Percentiles rank a stretch among this genome's conserved stretches.
These are phyloP conservation scores for Rutstroemia sp. DNA, from an alignment of 2,329 filamentous ascomycete genomes.

Conservation along the genomic window DNA sequence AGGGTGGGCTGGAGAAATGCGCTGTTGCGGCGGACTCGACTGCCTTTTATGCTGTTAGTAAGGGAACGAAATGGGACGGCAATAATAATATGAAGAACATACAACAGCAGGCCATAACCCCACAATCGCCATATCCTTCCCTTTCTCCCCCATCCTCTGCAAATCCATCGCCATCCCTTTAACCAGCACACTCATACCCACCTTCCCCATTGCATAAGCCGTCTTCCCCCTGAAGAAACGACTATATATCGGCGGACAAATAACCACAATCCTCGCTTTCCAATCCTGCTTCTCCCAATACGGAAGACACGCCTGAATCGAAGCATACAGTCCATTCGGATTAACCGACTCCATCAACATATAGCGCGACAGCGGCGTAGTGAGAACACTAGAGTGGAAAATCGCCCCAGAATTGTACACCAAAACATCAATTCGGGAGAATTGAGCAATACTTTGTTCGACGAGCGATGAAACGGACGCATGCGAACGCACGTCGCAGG, in stretches of 20 bases:
- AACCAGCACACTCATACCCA: conserved; percentile 74
- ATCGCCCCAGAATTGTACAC: conserved; percentile 82
- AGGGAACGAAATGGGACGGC: not conserved
- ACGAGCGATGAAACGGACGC: conserved; percentile 54
- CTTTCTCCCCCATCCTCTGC: conserved; percentile 46
- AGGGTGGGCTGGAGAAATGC: conserved; percentile 29
- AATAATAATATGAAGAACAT: conserved; percentile 27
- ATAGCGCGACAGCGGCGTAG: conserved; percentile 70
- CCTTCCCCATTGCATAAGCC: conserved; percentile 72
- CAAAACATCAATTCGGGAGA: conserved; percentile 58
- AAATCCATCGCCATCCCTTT: conserved; percentile 82
- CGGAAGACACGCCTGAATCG: conserved; percentile 61
- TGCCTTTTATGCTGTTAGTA: conserved; percentile 33
- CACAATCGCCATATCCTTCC: conserved; percentile 66
- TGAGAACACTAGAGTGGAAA: conserved; percentile 70
- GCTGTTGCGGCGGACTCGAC: conserved; percentile 70
- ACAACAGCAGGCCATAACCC: conserved; percentile 77
- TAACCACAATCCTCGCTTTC: conserved; percentile 63
- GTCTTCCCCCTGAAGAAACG: conserved; percentile 82
- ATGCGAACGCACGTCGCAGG: conserved; percentile 60
- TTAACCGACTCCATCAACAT: conserved; percentile 72
- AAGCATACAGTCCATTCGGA: conserved; percentile 66
- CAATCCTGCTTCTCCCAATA: conserved; percentile 47
- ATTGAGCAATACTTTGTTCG: conserved; percentile 34
- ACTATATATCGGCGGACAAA: conserved; percentile 78